Evolutionary conservation across 257 asterid genomes (phyloP).

Genomic region (Solanum chilense): DNA sequence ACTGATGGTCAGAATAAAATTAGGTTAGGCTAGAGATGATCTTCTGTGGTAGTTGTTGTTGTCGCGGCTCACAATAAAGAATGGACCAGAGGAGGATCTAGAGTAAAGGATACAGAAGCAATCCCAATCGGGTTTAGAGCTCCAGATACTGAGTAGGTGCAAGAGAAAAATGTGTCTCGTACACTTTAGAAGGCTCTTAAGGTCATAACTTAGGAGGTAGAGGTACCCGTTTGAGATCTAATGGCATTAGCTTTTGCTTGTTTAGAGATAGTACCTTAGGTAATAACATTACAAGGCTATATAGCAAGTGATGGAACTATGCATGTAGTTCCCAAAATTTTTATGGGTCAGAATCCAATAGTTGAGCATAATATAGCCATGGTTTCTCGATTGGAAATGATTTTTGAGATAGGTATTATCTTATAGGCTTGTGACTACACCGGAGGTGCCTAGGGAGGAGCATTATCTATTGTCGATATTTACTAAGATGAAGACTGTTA

Average conservation of each 20-base stretch:
- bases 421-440: no score
- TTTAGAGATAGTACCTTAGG: not conserved
- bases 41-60: not conserved
- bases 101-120: not conserved
- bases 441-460: no score
- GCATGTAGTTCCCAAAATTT: no score
- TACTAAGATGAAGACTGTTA: no score
- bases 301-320: not conserved
- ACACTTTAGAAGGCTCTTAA: not conserved
- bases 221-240: not conserved
- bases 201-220: not conserved
- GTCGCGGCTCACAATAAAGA: not conserved
- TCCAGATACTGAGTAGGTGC: not conserved
- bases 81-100: not conserved
- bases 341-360: no score
- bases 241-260: no score
- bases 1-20: not conserved
- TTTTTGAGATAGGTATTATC: no score
- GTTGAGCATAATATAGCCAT: no score
- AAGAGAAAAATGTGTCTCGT: not conserved
- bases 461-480: no score
- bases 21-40: not conserved
- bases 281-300: no score
- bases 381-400: no score
- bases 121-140: no score